Conservation (phyloP, 2,329 filamentous ascomycete species). For the Aspergillus unguis region DNA sequence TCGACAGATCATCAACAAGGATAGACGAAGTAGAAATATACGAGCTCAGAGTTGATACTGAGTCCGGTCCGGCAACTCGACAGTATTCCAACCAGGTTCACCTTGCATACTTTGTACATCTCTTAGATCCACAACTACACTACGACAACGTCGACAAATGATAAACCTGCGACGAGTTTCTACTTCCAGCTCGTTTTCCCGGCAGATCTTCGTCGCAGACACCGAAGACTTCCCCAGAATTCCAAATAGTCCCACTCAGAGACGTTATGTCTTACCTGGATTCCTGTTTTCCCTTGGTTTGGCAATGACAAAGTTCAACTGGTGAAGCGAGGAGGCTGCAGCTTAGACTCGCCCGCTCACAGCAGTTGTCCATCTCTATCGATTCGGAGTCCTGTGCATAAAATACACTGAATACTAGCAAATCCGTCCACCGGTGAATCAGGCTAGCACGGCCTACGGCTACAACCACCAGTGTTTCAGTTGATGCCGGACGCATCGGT, state of each 20-base stretch:
- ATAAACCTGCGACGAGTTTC: neutral
- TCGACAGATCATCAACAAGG: neutral
- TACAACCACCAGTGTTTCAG: conserved; percentile 9
- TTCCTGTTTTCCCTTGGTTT: neutral
- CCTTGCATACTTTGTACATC: neutral
- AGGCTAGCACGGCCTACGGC: neutral
- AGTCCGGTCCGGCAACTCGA: neutral
- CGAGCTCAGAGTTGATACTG: neutral
- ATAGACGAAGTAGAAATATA: neutral
- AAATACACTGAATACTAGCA: neutral
- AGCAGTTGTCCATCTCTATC: neutral
- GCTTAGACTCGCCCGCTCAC: neutral
- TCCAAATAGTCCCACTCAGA: conserved; percentile 9
- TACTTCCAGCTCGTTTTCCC: conserved; percentile 3
- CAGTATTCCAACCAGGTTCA: neutral
- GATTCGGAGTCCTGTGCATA: too few relatives aligned
- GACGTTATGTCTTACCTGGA: neutral
- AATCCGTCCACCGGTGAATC: neutral
- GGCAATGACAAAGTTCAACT: neutral
- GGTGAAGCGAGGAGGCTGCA: neutral
- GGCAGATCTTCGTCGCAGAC: conserved; percentile 12
- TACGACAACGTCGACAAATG: neutral
- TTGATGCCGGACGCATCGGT: conserved; percentile 9
- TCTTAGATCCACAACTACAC: too few relatives aligned
- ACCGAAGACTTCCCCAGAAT: conserved; percentile 1